Base-by-base conservation (phyloP, 2,329 filamentous ascomycete species). In the Incumbomyces delicatus region DNA sequence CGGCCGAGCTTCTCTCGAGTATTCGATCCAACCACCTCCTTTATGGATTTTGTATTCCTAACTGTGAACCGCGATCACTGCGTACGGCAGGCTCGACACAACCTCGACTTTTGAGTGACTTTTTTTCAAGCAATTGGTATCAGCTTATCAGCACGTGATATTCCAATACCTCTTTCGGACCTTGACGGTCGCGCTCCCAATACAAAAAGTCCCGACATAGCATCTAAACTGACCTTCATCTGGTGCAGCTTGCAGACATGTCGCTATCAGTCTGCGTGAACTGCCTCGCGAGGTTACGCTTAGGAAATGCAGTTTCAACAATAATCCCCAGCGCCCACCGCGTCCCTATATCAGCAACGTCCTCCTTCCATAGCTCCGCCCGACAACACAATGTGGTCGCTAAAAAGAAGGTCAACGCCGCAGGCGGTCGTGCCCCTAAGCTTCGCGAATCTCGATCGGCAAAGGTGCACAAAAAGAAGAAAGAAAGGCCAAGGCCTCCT, bases 401-500 rank as follows among this genome's bases (percentile, higher is more conserved):
- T 27, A 43, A 60, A 53, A 80, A 76, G 65, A 80, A 78, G 65
- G 74, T 51, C 30, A 36, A 33, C 17, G 32, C 20, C 17, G 7
- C 32, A 17, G 29, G 30, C 29, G 34, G n/a, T 34, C 27, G 41
- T 17, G 46, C 31, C 7, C 52, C 58, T 39, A 67, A 61, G 50
- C 66, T 64, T 52, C 65, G 67, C 48, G 57, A 67, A 56, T 58
- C 62, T 18, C 63, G 61, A 29, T 63, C 61, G 12, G 59, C 63
- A n/a, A 65, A 65, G 43, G 70, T 72, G 52, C 73, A 68, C 53
- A 70, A 67, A 59, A 70, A 67, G 52, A 54, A 57, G 31, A 56
- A 52, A 11, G 58, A 59, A n/a, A 60, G 63, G 12, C 65, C 69
- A 46, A 77, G 75, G 65, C 73, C 79, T 13, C 83, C 85, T 16